These are phyloP conservation scores for Dioscorea zingiberensis DNA, from an alignment of 106 monocot species.

Conservation along the genomic window DNA sequence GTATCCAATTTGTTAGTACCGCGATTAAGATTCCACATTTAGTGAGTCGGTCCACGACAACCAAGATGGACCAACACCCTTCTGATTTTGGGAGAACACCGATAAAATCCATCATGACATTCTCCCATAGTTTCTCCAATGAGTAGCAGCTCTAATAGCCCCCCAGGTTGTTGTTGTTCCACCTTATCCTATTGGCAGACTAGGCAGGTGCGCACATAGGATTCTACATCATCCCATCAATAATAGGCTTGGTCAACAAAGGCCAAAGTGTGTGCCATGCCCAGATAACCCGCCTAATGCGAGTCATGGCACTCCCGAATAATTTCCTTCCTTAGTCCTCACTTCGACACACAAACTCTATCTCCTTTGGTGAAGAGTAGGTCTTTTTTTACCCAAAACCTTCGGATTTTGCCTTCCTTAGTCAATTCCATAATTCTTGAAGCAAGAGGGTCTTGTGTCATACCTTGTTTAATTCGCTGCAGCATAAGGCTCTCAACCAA, in stretches of 20 bases:
- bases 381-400: too few species aligned
- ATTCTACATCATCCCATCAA: not conserved
- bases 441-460: not conserved
- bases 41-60: not conserved
- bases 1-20: not conserved
- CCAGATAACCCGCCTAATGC: not conserved
- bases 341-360: not conserved
- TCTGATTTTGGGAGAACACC: not conserved
- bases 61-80: not conserved
- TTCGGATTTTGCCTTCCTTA: too few species aligned
- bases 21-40: constrained; percentile 4
- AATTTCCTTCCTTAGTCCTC: not conserved
- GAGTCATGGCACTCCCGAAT: not conserved
- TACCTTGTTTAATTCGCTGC: not conserved
- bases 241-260: not conserved
- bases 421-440: too few species aligned
- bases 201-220: not conserved
- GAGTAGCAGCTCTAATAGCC: not conserved
- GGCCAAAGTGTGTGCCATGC: not conserved
- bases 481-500: not conserved
- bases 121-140: not conserved
- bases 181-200: not conserved
- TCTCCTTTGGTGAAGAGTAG: too few species aligned
- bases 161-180: not conserved
- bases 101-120: constrained; percentile 2